Percentiles rank a stretch among this genome's conserved stretches.
These are phyloP conservation scores for Suillus americanus DNA, from an alignment of 768 basidiomycete species.

Conservation along the genomic window DNA sequence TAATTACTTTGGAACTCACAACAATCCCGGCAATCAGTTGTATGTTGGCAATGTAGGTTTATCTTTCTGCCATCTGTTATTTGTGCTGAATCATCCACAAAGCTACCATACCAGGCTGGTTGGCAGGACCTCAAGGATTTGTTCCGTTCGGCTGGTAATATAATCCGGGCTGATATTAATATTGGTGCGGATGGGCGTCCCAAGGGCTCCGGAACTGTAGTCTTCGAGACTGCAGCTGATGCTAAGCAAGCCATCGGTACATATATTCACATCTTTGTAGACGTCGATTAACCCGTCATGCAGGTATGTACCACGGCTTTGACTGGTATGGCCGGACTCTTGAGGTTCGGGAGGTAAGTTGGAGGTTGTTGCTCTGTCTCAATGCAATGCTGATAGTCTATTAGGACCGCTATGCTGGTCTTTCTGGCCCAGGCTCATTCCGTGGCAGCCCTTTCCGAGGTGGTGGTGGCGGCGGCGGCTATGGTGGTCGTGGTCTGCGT, in stretches of 20 bases:
- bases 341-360: slow-evolving; percentile 88
- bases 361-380: not conserved
- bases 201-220: slow-evolving; percentile 96
- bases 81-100: slow-evolving; percentile 9
- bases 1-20: slow-evolving; percentile 60
- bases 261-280: slow-evolving; percentile 28
- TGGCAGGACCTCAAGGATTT: slow-evolving; percentile 99
- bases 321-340: slow-evolving; percentile 96
- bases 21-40: slow-evolving; percentile 82
- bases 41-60: slow-evolving; percentile 84
- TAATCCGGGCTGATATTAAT: slow-evolving; percentile 94
- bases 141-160: slow-evolving; percentile 93
- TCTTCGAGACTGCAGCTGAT: slow-evolving; percentile 89
- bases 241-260: slow-evolving; percentile 89
- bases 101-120: slow-evolving; percentile 96
- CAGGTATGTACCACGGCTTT: slow-evolving; percentile 95
- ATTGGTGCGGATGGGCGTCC: slow-evolving; percentile 90
- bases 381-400: not conserved
- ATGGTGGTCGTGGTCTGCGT: slow-evolving; percentile 52
- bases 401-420: slow-evolving; percentile 86
- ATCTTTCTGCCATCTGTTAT: not conserved
- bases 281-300: not conserved
- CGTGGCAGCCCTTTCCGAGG: slow-evolving; percentile 47
- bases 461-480: slow-evolving; percentile 1
- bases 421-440: slow-evolving; percentile 62